Evolutionary conservation across 75 land plant species (phyloP).

Genomic region (Ceratopteris richardii): DNA sequence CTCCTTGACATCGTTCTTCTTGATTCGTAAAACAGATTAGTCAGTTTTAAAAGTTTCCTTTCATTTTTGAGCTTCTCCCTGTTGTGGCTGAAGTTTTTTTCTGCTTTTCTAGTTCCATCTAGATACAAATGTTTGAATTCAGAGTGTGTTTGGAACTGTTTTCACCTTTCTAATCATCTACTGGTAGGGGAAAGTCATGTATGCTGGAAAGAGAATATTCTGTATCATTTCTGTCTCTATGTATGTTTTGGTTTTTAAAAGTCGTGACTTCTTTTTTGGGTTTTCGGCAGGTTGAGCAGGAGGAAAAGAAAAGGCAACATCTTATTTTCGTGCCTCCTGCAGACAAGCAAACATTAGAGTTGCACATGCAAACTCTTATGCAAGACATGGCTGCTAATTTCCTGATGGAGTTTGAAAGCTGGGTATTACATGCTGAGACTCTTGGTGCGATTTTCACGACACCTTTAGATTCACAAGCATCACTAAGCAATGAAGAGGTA

Average conservation of each 20-base stretch:
- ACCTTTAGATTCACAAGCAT: constrained; percentile 93
- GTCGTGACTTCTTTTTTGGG: not conserved
- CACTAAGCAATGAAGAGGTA: constrained; percentile 94
- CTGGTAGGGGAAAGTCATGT: no score
- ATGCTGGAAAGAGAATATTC: no score
- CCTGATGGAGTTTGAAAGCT: constrained; percentile 94
- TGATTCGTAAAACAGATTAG: no score
- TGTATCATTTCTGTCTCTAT: no score
- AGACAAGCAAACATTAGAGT: constrained; percentile 60
- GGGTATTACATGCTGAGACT: constrained; percentile 90
- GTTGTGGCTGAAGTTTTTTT: no score
- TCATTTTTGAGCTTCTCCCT: no score
- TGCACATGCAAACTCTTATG: constrained; percentile 86
- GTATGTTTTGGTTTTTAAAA: not conserved
- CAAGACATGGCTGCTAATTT: constrained; percentile 90
- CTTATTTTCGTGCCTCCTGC: constrained; percentile 70
- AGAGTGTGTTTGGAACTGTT: no score
- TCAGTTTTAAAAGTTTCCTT: no score
- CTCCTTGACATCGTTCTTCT: no score
- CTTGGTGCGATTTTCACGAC: constrained; percentile 82
- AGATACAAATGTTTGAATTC: no score
- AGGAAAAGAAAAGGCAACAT: constrained; percentile 43
- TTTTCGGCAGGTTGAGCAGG: constrained; percentile 50
- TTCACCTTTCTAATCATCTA: no score
- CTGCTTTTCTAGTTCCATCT: no score